Base-by-base conservation (phyloP, 2,329 filamentous ascomycete genomes). In the Dryadomyces quercus-mongolicae region DNA sequence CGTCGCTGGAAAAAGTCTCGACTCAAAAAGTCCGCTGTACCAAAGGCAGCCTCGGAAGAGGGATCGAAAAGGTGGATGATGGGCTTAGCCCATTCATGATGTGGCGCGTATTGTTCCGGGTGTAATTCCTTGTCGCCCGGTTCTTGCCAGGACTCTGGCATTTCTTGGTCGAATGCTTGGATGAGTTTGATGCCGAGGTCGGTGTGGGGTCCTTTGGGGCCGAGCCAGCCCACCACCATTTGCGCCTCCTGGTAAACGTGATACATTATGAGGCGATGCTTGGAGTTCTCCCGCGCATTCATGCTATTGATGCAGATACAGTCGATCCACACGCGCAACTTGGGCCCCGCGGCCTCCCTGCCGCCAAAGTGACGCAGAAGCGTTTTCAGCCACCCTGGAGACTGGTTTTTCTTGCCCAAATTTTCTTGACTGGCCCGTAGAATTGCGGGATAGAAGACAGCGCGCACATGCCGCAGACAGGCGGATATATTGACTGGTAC, bases 201-300 rank as follows among this genome's bases (percentile, higher is more conserved):
- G 2, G 49, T 51, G 20, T 51, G 20, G 16, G 49, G 49, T 1
- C 25, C 31, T 22, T 51, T 51, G 15, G 31, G 49, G 1, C 49
- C 49, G 22, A 51, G 21, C 49, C 49, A 51, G 16, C 49, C 49
- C 13, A 51, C 49, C 6, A 51, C 49, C 49, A 51, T 51, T 16
- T 51, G 49, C 3, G 49, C 49, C 21, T 31, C 20, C 49, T 51
- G 49, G 40, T 51, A 51, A 21, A 51, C 49, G 49, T 51, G 49
- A 16, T 51, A 51, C 49, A 51, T 51, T 3, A 21, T 51, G 49
- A 51, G 9, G 10, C 49, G 18, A 15, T 51, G 40, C 20, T 51
- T 51, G 38, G 49, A 43, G 49, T 20, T 34, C n/a, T 51, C 49
- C 13, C 40, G 25, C 15, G 38, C 20, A 16, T 51, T n/a, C 9